phyloP scores from a whole-genome alignment of 805 yeast genomes.

The Naumovozyma baii region DNA sequence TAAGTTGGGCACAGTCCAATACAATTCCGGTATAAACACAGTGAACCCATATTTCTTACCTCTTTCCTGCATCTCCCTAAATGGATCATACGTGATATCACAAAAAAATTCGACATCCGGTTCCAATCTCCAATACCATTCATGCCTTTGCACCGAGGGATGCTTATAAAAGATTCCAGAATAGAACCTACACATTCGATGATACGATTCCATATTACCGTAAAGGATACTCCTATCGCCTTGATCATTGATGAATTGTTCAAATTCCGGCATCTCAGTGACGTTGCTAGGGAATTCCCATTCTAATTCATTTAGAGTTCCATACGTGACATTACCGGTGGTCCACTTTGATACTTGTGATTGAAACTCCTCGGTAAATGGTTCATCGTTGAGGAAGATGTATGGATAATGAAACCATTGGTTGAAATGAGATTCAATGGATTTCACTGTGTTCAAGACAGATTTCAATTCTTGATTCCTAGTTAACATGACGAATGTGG shows the following conservation, averaged over 20 bases:
- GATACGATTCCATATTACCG: constrained; percentile 75
- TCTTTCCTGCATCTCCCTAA: constrained; percentile 58
- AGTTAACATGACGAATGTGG: constrained; percentile 76
- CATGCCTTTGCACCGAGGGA: constrained; percentile 54
- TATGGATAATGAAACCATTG: constrained; percentile 93
- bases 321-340: constrained; percentile 65
- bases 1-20: constrained; percentile 72
- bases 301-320: constrained; percentile 42
- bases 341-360: constrained; percentile 39
- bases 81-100: constrained; percentile 88
- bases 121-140: constrained; percentile 96
- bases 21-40: constrained; percentile 65
- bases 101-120: constrained; percentile 87
- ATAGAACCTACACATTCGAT: constrained; percentile 91
- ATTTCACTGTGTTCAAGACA: constrained; percentile 61
- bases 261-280: constrained; percentile 23
- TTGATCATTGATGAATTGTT: constrained; percentile 57
- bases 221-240: constrained; percentile 80
- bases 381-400: constrained; percentile 77
- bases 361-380: constrained; percentile 58
- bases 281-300: constrained; percentile 59
- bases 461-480: constrained; percentile 71
- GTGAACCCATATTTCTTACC: constrained; percentile 81
- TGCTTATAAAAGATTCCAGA: constrained; percentile 78
- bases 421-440: constrained; percentile 81